phyloP scores from a whole-genome alignment of 148 eudicot genomes.

The Chenopodium album region DNA sequence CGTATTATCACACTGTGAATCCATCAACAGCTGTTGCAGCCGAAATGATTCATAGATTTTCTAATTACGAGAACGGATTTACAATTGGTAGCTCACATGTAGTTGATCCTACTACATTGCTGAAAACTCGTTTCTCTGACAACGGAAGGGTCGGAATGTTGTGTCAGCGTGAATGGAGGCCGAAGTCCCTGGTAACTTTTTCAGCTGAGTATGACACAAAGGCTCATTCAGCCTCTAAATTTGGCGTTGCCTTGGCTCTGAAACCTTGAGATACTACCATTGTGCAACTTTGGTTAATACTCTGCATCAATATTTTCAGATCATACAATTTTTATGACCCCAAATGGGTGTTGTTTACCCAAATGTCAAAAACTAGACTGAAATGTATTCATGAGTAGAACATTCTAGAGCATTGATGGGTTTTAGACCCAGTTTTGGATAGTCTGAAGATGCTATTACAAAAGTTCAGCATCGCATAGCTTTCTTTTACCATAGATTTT shows the following conservation, averaged over 20 bases:
- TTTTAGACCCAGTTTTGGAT: conserved; percentile 36
- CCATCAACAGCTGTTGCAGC: conserved; percentile 74
- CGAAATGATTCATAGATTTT: conserved; percentile 79
- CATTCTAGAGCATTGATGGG: conserved; percentile 23
- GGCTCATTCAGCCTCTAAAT: conserved; percentile 47
- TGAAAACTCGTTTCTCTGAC: conserved; percentile 65
- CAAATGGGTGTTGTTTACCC: conserved; percentile 22
- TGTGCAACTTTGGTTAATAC: neutral
- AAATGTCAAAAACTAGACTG: conserved; percentile 8
- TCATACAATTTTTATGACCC: conserved; percentile 15
- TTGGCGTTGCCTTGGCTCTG: conserved; percentile 78
- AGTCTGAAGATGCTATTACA: conserved; percentile 12
- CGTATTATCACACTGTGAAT: conserved; percentile 69
- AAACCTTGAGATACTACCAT: conserved; percentile 52
- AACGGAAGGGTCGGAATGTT: conserved; percentile 70
- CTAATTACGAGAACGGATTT: conserved; percentile 59
- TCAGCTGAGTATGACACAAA: conserved; percentile 84
- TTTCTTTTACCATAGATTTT: neutral
- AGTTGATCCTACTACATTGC: conserved; percentile 44
- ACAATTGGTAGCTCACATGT: conserved; percentile 69
- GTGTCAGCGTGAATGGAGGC: conserved; percentile 89
- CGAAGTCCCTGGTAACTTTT: conserved; percentile 62
- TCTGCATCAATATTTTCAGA: conserved; percentile 11
- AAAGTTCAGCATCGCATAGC: neutral
- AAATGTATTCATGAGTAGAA: conserved; percentile 9